Evolutionary conservation across 1,139 yeast genomes (phyloP), one percentile per base, ranked within the genome.

Genomic region (Saccharomyces hybrid): DNA sequence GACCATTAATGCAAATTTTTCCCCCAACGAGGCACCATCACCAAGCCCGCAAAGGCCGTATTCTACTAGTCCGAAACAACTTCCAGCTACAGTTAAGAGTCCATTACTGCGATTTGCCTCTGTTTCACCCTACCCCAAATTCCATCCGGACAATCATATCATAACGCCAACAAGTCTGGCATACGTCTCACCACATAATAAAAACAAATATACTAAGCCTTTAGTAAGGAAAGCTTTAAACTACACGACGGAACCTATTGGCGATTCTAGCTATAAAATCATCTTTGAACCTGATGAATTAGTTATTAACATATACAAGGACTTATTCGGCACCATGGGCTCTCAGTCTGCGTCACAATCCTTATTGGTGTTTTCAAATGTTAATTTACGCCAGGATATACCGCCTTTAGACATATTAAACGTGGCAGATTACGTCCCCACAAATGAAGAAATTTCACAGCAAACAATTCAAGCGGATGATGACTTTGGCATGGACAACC

Each of bases 231-330:
- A 50, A 47, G 47, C 42, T 32, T 27, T 62, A 20, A 56, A 54
- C 20, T 57, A 47, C 23, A 55, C 56, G 3, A 50, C 58, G 5
- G 60, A 60, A 46, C 44, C 49, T 4, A n/a, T 51, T 2, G 50
- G 51, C 44, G 53, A 53, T 9, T 42, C 53, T 16, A 38, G 41
- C 2, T 56, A 50, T 41, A 58, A 56, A 50, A 53, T 65, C 5
- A 51, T 60, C 8, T 64, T 67, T 49, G 61, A 60, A 29, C 69
- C 71, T 2, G 70, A 67, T 49, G 66, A 64, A 54, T 54, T 61
- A 28, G 58, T 64, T 1, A 55, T 57, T 25, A 61, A 61, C 48
- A 59, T 67, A 28, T 64, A 64, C 51, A 54, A 49, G 25, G 61
- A 56, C 28, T 44, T 66, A 23, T 67, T 59, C 53, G 69, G 66